These are phyloP conservation scores for Albifimbria verrucaria DNA, from an alignment of 2,329 filamentous ascomycete genomes.

Conservation along the genomic window DNA sequence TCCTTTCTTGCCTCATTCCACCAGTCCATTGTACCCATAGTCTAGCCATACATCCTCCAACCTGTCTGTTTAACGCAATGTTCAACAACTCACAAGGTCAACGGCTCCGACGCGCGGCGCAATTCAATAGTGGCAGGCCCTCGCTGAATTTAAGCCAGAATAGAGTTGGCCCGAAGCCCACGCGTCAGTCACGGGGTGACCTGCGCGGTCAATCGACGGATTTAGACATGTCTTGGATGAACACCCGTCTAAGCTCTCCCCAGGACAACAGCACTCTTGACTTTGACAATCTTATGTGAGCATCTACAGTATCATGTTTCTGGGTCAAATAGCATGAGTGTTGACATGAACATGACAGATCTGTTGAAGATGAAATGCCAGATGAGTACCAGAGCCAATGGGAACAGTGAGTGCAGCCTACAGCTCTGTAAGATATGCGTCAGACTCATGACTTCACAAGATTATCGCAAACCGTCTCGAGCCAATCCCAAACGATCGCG, in stretches of 20 bases:
- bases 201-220: background rate
- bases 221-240: background rate
- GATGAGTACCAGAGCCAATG: background rate
- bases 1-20: background rate
- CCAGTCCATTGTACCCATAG: background rate
- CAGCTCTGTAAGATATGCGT: background rate
- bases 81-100: background rate
- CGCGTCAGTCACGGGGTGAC: background rate
- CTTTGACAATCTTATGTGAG: background rate
- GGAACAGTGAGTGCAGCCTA: background rate
- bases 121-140: background rate
- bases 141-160: background rate
- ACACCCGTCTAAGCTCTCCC: background rate
- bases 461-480: background rate
- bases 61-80: background rate
- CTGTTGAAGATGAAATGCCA: background rate
- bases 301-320: background rate
- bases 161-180: background rate
- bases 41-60: background rate
- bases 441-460: background rate
- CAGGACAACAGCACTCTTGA: background rate
- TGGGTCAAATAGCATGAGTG: background rate
- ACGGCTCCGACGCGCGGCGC: background rate
- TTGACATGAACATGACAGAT: background rate
- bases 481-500: background rate